Evolutionary conservation across 345 rosid species (phyloP).

Genomic region (Euclidium syriacum): DNA sequence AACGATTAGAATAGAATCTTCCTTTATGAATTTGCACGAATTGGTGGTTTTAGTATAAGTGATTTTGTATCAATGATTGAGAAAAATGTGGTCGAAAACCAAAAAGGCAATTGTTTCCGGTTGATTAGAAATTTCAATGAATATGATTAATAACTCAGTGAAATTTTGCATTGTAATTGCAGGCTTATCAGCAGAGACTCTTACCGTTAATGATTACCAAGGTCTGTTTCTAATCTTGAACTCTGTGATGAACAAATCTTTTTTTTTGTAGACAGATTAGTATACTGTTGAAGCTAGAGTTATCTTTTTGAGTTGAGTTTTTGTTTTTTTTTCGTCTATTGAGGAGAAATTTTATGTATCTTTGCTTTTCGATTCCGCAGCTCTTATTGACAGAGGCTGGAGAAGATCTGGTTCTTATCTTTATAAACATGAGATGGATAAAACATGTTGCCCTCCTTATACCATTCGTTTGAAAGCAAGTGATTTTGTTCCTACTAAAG

Average conservation of each 20-base stretch:
- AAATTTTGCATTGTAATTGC: conserved; percentile 20
- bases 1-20: background rate
- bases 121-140: background rate
- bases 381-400: conserved; percentile 95
- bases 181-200: conserved; percentile 61
- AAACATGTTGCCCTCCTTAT: conserved; percentile 93
- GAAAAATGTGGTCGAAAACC: background rate
- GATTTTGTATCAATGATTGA: background rate
- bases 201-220: conserved; percentile 89
- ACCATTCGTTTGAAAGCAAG: conserved; percentile 79
- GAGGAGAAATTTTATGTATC: background rate
- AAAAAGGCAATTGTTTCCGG: background rate
- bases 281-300: background rate
- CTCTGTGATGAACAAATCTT: conserved; percentile 7
- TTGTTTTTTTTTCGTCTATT: background rate
- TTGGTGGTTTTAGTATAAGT: background rate
- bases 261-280: background rate
- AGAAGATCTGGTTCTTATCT: conserved; percentile 82
- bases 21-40: background rate
- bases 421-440: conserved; percentile 90
- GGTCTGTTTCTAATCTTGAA: conserved; percentile 39
- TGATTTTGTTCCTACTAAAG: conserved; percentile 73
- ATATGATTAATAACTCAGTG: background rate
- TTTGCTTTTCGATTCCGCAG: conserved; percentile 26
- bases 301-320: background rate